Percentiles rank a stretch among this genome's conserved stretches.
Conservation (phyloP, 2,329 filamentous ascomycete genomes). For the Phyllosticta citribraziliensis region DNA sequence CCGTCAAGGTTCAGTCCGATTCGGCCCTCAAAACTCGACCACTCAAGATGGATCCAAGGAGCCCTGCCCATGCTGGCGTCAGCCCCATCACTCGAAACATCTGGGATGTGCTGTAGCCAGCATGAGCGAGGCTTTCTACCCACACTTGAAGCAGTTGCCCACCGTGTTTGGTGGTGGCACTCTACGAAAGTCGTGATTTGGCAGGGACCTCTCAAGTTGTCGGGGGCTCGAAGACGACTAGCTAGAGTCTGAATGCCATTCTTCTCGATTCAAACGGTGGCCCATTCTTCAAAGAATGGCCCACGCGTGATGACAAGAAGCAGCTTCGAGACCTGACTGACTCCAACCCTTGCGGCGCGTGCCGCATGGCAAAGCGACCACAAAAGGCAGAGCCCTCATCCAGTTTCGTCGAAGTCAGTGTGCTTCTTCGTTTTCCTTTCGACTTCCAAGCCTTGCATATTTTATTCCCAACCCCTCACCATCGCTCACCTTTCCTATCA, state of each 20-base stretch:
- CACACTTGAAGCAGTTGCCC: no score
- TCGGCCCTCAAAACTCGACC: slow-evolving; percentile 17
- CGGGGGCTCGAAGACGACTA: neutral
- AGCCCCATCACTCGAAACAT: slow-evolving; percentile 69
- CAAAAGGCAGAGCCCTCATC: neutral
- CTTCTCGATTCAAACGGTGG: neutral
- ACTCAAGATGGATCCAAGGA: slow-evolving; percentile 51
- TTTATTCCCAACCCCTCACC: neutral
- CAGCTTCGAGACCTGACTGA: neutral
- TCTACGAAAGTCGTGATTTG: neutral
- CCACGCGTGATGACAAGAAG: neutral
- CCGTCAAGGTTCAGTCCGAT: slow-evolving; percentile 34
- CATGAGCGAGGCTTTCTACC: neutral
- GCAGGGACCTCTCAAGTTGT: neutral
- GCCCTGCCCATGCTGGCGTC: slow-evolving; percentile 64
- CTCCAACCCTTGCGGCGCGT: neutral
- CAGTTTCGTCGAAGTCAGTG: neutral
- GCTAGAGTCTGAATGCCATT: neutral
- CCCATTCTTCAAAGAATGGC: neutral
- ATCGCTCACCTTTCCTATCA: neutral
- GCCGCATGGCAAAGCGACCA: neutral
- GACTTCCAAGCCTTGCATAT: neutral
- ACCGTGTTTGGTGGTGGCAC: neutral
- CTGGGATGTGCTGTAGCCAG: slow-evolving; percentile 56
- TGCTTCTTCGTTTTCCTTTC: neutral